These are phyloP conservation scores for Trapa incisa DNA, from an alignment of 345 rosid species.

Conservation along the genomic window DNA sequence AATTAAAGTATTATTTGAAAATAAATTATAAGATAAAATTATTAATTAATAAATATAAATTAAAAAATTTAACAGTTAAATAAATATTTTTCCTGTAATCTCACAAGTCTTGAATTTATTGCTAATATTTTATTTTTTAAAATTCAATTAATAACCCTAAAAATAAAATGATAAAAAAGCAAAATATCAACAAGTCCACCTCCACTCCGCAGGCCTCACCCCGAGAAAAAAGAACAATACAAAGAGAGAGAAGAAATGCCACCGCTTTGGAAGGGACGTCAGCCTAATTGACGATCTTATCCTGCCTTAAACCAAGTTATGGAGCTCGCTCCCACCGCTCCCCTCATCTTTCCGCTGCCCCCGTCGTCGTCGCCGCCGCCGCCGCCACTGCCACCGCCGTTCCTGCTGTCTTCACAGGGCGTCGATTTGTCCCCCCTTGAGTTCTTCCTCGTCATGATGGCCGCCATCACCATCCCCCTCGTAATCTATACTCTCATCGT, in stretches of 20 bases:
- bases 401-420: conserved; percentile 21
- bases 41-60: too few relatives aligned
- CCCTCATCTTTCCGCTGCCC: conserved; percentile 19
- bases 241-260: background rate
- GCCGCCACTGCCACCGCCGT: conserved; percentile 31
- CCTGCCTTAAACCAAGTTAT: background rate
- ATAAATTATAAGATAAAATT: too few relatives aligned
- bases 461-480: conserved; percentile 55
- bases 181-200: too few relatives aligned
- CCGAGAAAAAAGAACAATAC: too few relatives aligned
- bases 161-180: too few relatives aligned
- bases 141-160: too few relatives aligned
- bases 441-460: conserved; percentile 52
- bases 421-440: conserved; percentile 58
- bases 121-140: too few relatives aligned
- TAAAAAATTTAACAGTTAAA: too few relatives aligned
- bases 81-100: too few relatives aligned
- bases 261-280: background rate
- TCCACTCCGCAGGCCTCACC: too few relatives aligned
- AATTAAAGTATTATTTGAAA: too few relatives aligned
- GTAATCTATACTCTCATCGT: conserved; percentile 57
- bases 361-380: conserved; percentile 50
- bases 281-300: background rate
- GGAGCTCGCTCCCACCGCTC: conserved; percentile 6
- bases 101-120: too few relatives aligned